These are phyloP conservation scores for Claviceps humidiphila DNA, from an alignment of 2,329 filamentous ascomycete genomes.

Conservation along the genomic window DNA sequence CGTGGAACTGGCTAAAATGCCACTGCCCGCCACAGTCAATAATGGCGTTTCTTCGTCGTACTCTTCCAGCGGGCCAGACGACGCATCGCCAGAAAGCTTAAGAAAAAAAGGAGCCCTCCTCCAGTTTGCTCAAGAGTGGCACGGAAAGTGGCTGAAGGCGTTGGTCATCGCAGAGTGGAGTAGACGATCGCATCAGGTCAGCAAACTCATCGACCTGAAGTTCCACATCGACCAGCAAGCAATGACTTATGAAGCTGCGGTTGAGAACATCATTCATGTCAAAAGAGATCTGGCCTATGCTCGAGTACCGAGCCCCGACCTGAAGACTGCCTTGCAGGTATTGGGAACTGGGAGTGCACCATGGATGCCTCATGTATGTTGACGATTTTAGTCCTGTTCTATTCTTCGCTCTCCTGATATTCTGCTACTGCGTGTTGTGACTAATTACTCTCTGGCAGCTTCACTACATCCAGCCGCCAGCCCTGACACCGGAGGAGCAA, in stretches of 20 bases:
- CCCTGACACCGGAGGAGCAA: constrained; percentile 57
- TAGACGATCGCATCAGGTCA: constrained; percentile 62
- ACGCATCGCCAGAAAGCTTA: constrained; percentile 51
- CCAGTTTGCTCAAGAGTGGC: constrained; percentile 64
- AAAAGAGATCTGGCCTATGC: constrained; percentile 60
- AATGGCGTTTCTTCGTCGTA: constrained; percentile 34
- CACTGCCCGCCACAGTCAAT: constrained; percentile 34
- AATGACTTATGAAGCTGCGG: constrained; percentile 43
- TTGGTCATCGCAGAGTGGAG: constrained; percentile 88
- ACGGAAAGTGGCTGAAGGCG: constrained; percentile 85
- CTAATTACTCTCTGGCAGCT: constrained; percentile 37
- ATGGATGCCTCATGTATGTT: constrained; percentile 64
- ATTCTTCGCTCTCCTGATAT: background rate
- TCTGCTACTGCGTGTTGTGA: background rate
- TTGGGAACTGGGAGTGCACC: constrained; percentile 64
- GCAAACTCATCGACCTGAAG: constrained; percentile 78
- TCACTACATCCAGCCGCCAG: constrained; percentile 62
- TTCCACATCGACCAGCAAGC: constrained; percentile 56
- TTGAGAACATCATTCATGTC: constrained; percentile 54
- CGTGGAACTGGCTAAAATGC: constrained; percentile 54
- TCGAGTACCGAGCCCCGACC: constrained; percentile 76
- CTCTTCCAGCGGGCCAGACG: constrained; percentile 28
- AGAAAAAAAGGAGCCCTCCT: constrained; percentile 65
- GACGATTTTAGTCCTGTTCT: background rate
- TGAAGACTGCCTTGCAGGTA: constrained; percentile 78